A percentile compares a stretch with the other conserved stretches of the same genome.
These are phyloP conservation scores for Penicillium brasilianum DNA, from an alignment of 2,329 filamentous ascomycete species.

Conservation along the genomic window DNA sequence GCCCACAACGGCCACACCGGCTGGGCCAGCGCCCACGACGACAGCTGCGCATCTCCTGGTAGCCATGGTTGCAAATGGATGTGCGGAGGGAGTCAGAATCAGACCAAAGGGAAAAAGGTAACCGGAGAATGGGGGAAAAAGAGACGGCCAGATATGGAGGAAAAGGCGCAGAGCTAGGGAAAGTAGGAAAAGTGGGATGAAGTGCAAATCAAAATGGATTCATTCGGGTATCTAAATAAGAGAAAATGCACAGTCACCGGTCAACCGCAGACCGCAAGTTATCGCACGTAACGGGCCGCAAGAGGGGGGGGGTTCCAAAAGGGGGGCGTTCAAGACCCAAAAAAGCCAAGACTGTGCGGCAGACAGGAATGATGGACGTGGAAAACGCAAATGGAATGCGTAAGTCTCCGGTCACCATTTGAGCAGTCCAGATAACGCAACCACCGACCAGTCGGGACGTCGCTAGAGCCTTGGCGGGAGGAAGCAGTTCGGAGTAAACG, in stretches of 20 bases:
- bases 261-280: constrained; percentile 14
- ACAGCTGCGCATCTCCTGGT: constrained; percentile 56
- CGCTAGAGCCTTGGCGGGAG: constrained; percentile 18
- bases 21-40: constrained; percentile 64
- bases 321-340: constrained; percentile 11
- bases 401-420: constrained; percentile 22
- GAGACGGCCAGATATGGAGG: neutral
- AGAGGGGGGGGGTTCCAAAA: constrained; percentile 8
- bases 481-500: neutral
- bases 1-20: constrained; percentile 65
- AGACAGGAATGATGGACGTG: constrained; percentile 7
- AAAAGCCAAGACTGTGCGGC: constrained; percentile 21
- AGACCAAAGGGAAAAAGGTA: constrained; percentile 6
- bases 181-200: neutral
- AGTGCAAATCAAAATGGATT: constrained; percentile 11
- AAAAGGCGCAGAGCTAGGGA: constrained; percentile 1
- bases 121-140: neutral
- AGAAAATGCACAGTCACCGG: neutral
- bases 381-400: constrained; percentile 19
- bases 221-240: constrained; percentile 30
- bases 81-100: neutral
- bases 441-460: constrained; percentile 27
- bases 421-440: constrained; percentile 33
- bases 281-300: neutral
- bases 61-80: constrained; percentile 27